phyloP scores from a whole-genome alignment of 768 basidiomycete species.

The Gloeostereum incarnatum region DNA sequence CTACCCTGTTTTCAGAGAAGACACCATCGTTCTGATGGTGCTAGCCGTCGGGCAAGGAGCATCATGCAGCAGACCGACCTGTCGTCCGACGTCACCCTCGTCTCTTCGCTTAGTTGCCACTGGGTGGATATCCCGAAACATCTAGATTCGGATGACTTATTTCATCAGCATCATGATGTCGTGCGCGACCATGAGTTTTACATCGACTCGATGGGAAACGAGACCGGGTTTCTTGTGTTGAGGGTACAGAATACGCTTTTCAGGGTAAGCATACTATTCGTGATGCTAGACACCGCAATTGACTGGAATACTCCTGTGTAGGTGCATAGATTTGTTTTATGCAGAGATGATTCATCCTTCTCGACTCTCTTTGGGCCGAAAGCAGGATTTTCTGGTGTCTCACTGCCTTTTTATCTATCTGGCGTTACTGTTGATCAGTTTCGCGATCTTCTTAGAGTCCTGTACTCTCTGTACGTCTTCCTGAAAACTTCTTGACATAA shows the following conservation, averaged over 20 bases:
- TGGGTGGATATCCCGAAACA: too few relatives aligned
- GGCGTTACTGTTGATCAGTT: constrained; percentile 33
- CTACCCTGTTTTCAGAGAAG: too few relatives aligned
- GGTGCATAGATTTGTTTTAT: constrained; percentile 35
- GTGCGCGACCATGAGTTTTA: constrained; percentile 2
- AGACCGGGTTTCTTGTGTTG: constrained; percentile 49
- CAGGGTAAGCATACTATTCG: constrained; percentile 31
- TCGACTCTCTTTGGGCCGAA: constrained; percentile 26
- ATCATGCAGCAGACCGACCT: too few relatives aligned
- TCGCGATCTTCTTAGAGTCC: constrained; percentile 38
- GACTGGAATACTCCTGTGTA: constrained; percentile 10
- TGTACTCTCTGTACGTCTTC: constrained; percentile 35
- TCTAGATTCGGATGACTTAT: too few relatives aligned
- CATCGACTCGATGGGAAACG: neutral
- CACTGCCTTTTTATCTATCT: constrained; percentile 24
- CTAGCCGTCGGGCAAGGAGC: too few relatives aligned
- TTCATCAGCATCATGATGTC: too few relatives aligned
- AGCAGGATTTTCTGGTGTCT: constrained; percentile 19
- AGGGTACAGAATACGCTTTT: constrained; percentile 53
- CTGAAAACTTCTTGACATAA: neutral
- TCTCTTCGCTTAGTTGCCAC: too few relatives aligned
- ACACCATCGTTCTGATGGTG: too few relatives aligned
- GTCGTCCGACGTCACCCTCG: too few relatives aligned
- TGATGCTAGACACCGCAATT: neutral
- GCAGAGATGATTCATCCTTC: constrained; percentile 32